Conservation (phyloP, 2,329 filamentous ascomycete species). For the Aureobasidium subglaciale region DNA sequence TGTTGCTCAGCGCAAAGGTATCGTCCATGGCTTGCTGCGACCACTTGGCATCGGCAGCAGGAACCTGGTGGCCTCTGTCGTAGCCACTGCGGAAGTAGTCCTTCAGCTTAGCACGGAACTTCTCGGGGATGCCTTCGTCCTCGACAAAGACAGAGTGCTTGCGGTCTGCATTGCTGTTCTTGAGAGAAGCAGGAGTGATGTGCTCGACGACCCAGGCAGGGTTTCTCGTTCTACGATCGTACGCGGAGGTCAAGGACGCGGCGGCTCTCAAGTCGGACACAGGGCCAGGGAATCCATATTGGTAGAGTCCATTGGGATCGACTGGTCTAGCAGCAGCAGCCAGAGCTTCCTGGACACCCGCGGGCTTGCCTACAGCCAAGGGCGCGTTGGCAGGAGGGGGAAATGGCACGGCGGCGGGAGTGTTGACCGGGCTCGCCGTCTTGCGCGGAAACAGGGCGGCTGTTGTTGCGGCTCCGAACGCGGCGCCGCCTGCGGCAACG, state of each 20-base stretch:
- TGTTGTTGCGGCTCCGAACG: slow-evolving; percentile 42
- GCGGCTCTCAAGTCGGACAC: slow-evolving; percentile 73
- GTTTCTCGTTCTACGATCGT: slow-evolving; percentile 84
- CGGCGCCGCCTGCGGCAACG: slow-evolving; percentile 42
- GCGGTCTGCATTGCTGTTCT: slow-evolving; percentile 68
- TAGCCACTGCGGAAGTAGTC: slow-evolving; percentile 96
- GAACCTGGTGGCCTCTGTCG: slow-evolving; percentile 93
- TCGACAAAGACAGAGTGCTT: slow-evolving; percentile 78
- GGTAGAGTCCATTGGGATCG: slow-evolving; percentile 45
- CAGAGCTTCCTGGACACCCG: slow-evolving; percentile 20
- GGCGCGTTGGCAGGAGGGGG: slow-evolving; percentile 23
- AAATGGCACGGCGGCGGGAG: slow-evolving; percentile 26
- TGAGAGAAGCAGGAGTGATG: slow-evolving; percentile 82
- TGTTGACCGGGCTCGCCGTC: slow-evolving; percentile 21
- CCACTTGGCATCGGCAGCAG: slow-evolving; percentile 94
- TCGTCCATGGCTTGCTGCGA: slow-evolving; percentile 89
- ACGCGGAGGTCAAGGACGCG: slow-evolving; percentile 73
- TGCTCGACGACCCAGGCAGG: slow-evolving; percentile 90
- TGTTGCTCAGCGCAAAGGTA: slow-evolving; percentile 89
- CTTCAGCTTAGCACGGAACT: slow-evolving; percentile 82
- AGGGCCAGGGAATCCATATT: slow-evolving; percentile 78
- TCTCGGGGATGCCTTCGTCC: slow-evolving; percentile 68
- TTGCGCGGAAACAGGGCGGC: slow-evolving; percentile 38
- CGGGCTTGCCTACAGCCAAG: slow-evolving; percentile 14
- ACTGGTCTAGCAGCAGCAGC: slow-evolving; percentile 29